phyloP scores from a whole-genome alignment of 2,329 filamentous ascomycete genomes.

The Botrytis cinerea region DNA sequence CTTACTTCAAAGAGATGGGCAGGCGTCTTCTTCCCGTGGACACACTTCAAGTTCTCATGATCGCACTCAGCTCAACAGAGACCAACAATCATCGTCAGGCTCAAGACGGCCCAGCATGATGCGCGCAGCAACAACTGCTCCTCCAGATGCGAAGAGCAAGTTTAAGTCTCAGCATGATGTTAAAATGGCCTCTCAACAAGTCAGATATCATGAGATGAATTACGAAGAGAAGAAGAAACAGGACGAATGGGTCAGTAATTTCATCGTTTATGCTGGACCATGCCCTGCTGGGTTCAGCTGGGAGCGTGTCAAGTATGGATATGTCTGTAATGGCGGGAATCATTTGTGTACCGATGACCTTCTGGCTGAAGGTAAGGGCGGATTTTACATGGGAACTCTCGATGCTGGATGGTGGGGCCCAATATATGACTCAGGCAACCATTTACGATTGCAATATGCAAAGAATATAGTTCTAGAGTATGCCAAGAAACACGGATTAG shows the following conservation, averaged over 20 bases:
- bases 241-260: constrained; percentile 30
- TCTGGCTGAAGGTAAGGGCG: constrained; percentile 32
- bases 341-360: constrained; percentile 32
- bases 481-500: neutral
- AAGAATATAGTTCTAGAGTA: neutral
- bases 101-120: neutral
- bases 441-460: neutral
- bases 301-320: constrained; percentile 28
- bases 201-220: constrained; percentile 22
- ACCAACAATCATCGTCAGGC: constrained; percentile 4
- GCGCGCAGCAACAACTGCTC: constrained; percentile 16
- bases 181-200: constrained; percentile 31
- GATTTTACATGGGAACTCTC: constrained; percentile 22
- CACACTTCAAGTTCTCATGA: too few species aligned
- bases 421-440: rapidly evolving
- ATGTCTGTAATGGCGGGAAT: constrained; percentile 29
- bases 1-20: constrained; percentile 8
- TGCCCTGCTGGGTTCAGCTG: constrained; percentile 28
- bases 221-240: constrained; percentile 27
- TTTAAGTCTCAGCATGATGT: constrained; percentile 19
- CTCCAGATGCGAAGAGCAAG: constrained; percentile 8
- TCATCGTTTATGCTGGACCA: constrained; percentile 19
- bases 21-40: neutral
- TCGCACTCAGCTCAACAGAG: neutral
- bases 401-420: constrained; percentile 17